Evolutionary conservation across 768 basidiomycete species (phyloP).

Genomic region (Gloeopeniophorella convolvens): DNA sequence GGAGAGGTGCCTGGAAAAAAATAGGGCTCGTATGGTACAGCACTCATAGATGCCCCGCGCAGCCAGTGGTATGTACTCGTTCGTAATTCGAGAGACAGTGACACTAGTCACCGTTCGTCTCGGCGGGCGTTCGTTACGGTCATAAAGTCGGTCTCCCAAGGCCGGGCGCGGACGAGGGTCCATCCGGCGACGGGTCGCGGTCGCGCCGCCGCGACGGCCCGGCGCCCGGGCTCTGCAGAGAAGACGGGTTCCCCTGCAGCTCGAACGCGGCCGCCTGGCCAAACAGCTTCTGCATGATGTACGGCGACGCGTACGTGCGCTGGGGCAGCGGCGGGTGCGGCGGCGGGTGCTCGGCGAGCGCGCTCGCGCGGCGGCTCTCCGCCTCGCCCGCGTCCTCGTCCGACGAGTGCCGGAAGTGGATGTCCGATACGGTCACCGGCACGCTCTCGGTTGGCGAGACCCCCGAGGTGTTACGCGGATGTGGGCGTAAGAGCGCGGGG

Average conservation of each 20-base stretch:
- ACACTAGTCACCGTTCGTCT: not conserved
- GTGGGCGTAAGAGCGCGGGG: conserved; percentile 20
- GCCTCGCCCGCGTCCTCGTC: conserved; percentile 22
- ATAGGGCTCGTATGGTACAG: conserved; percentile 7
- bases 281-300: conserved; percentile 31
- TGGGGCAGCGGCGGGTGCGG: conserved; percentile 25
- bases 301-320: conserved; percentile 24
- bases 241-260: not conserved
- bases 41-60: not conserved
- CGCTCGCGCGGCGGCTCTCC: conserved; percentile 24
- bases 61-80: not conserved
- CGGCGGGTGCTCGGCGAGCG: conserved; percentile 21
- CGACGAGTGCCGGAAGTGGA: conserved; percentile 31
- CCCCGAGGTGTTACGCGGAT: conserved; percentile 5
- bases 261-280: conserved; percentile 15
- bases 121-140: not conserved
- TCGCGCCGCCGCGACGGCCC: conserved; percentile 12
- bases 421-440: conserved; percentile 31
- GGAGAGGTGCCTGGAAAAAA: conserved; percentile 9
- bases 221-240: conserved; percentile 10
- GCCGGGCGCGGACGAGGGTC: not conserved
- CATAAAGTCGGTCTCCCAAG: conserved; percentile 4
- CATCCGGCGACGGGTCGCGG: conserved; percentile 2
- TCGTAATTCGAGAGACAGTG: not conserved
- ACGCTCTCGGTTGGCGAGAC: conserved; percentile 32